Conservation (phyloP, 441 rosid species). For the Viola pubescens region DNA sequence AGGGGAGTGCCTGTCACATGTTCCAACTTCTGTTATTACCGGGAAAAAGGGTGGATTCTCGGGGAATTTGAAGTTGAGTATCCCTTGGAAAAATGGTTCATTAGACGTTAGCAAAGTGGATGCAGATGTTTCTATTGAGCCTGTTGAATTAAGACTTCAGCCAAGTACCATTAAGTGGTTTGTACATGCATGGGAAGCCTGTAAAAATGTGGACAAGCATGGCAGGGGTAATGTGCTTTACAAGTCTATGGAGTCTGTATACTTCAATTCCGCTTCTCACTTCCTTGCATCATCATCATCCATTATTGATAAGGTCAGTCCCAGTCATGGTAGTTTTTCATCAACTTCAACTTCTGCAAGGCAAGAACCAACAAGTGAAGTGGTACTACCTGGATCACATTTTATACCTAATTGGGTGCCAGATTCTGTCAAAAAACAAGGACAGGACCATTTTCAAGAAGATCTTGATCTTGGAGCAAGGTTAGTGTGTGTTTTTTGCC, state of each 20-base stretch:
- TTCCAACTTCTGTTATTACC: slow-evolving; percentile 46
- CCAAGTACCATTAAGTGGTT: slow-evolving; percentile 73
- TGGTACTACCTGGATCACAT: slow-evolving; percentile 45
- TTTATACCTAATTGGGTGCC: slow-evolving; percentile 92
- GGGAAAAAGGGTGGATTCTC: slow-evolving; percentile 77
- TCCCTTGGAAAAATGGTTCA: slow-evolving; percentile 96
- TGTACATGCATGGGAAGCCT: slow-evolving; percentile 51
- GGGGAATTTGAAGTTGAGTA: slow-evolving; percentile 76
- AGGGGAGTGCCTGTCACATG: slow-evolving; percentile 22
- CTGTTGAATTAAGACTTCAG: slow-evolving; percentile 66
- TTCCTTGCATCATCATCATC: slow-evolving; percentile 30
- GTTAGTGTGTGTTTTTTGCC: slow-evolving; percentile 33
- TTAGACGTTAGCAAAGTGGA: slow-evolving; percentile 84
- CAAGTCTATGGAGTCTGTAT: slow-evolving; percentile 39
- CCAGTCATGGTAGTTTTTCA: slow-evolving; percentile 27
- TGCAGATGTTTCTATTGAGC: slow-evolving; percentile 72
- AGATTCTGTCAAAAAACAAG: slow-evolving; percentile 29
- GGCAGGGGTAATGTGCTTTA: slow-evolving; percentile 15
- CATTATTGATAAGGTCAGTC: slow-evolving; percentile 19
- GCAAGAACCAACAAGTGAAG: slow-evolving; percentile 39
- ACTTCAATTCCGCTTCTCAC: slow-evolving; percentile 35
- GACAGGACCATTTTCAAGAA: slow-evolving; percentile 28
- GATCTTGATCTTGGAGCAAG: slow-evolving; percentile 86
- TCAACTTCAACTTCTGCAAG: slow-evolving; percentile 31
- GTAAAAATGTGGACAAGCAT: slow-evolving; percentile 31